Conservation (phyloP, 495 filamentous ascomycete species). For the Tricharina praecox region DNA sequence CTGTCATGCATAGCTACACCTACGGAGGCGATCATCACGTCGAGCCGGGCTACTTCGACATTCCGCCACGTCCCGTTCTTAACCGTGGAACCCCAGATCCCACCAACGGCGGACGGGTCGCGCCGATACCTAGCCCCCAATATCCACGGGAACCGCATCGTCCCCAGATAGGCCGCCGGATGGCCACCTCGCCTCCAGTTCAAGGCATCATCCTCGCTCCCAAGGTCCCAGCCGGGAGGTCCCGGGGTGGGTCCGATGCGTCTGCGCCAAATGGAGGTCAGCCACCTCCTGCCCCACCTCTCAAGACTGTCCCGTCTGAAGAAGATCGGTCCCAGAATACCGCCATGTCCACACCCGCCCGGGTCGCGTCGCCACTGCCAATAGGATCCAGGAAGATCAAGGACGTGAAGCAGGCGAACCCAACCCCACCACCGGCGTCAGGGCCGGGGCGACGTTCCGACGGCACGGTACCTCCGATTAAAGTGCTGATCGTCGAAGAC, state of each 20-base stretch:
- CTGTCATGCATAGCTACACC: constrained; percentile 6
- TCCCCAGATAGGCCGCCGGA: constrained; percentile 39
- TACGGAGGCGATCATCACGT: background rate
- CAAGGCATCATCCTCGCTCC: constrained; percentile 32
- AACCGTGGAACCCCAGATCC: background rate
- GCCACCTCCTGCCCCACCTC: constrained; percentile 32
- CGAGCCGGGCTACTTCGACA: background rate
- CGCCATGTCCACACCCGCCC: constrained; percentile 42
- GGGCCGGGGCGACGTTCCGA: constrained; percentile 48
- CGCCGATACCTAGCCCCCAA: background rate
- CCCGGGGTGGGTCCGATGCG: constrained; percentile 22
- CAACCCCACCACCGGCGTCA: constrained; percentile 35
- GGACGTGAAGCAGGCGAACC: constrained; percentile 34
- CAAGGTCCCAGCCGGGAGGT: constrained; percentile 8
- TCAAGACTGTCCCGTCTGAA: constrained; percentile 41
- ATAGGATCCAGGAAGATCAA: constrained; percentile 42
- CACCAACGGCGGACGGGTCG: background rate
- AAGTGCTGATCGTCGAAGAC: constrained; percentile 94
- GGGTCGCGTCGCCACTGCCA: constrained; percentile 44
- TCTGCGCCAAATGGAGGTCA: constrained; percentile 20
- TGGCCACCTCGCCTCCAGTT: constrained; percentile 62
- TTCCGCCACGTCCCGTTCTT: background rate
- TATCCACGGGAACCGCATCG: background rate
- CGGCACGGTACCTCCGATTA: constrained; percentile 83
- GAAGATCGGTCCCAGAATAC: constrained; percentile 31